Evolutionary conservation across 106 monocot genomes (phyloP).

Genomic region (Acorus calamus): DNA sequence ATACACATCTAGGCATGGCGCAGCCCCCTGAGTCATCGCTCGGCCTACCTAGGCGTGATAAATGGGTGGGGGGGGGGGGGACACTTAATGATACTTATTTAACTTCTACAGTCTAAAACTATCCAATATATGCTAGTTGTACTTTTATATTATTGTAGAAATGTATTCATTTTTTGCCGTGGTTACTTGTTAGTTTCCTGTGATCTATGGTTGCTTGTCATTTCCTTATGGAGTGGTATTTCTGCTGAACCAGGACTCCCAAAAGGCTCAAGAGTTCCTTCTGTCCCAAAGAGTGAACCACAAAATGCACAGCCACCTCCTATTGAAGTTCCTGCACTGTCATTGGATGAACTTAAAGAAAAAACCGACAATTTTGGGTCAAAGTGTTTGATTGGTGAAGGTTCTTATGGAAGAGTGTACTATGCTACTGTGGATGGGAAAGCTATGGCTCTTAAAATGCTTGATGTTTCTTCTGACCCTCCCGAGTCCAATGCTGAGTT

Average conservation of each 20-base stretch:
- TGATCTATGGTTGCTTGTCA: too few species aligned
- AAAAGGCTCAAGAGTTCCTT: not conserved
- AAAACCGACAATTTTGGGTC: conserved; percentile 22
- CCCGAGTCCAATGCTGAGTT: conserved; percentile 13
- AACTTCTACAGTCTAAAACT: too few species aligned
- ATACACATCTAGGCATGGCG: too few species aligned
- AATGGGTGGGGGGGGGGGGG: too few species aligned
- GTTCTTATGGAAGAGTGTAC: conserved; percentile 28
- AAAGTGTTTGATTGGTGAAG: conserved; percentile 23
- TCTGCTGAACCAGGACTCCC: not conserved
- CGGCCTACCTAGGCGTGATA: too few species aligned
- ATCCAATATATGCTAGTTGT: too few species aligned
- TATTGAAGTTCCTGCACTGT: conserved; percentile 13
- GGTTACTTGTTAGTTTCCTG: too few species aligned
- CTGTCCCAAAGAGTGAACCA: not conserved
- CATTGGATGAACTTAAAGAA: conserved; percentile 8
- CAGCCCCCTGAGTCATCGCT: too few species aligned
- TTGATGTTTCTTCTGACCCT: conserved; percentile 19
- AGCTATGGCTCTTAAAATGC: conserved; percentile 16
- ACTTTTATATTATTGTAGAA: too few species aligned
- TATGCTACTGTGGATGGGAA: conserved; percentile 11
- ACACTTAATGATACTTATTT: too few species aligned
- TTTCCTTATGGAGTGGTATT: too few species aligned
- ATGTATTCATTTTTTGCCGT: too few species aligned
- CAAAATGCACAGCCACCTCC: conserved; percentile 1